Base-by-base conservation (phyloP, 2,329 filamentous ascomycete species). In the Coleophoma eucalyptorum region DNA sequence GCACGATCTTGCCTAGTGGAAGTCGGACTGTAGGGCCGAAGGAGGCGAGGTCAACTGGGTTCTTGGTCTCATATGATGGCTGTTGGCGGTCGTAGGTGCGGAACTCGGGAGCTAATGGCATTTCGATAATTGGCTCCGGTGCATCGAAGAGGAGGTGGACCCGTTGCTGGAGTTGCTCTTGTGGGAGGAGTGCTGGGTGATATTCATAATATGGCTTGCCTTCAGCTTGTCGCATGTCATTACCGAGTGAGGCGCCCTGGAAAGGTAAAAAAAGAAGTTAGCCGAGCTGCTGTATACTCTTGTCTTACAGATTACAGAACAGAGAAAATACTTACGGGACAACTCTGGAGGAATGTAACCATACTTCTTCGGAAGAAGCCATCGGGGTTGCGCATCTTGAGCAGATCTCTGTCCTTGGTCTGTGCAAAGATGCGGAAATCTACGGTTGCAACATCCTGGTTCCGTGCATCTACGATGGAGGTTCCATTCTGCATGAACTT, bases 391-490 rank as follows among this genome's bases (percentile, higher is more conserved):
- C 63, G 67, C 10, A 68, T 67, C 43, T 68, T 70, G 48, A 66
- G 70, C 6, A 62, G 51, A 48, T 58, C 60, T 40, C 60, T 67
- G 18, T 54, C 65, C 64, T 46, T 67, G 3, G 77, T 74, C 57
- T 83, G 73, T 0, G 70, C 69, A 55, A 78, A 68, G 46, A 75
- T 63, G 21, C 74, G 56, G 40, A 77, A 66, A 43, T 73, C 72
- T 1, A 77, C 74, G 0, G 76, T 79, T 1, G 74, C 75, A 0
- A 68, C 68, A 20, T 72, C 69, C 19, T 77, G 74, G 15, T 65
- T 71, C 3, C 57, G 58, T 0, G 73, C 69, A 34, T 76, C 65
- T 0, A 67, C 60, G 1, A 66, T 59, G 2, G 49, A 65, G 35
- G 54, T 67, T 48, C 63, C 76, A 57, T 68, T 74, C 59, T 31